Conservation (phyloP, 495 filamentous ascomycete species). For the Penicillium flavigenum region DNA sequence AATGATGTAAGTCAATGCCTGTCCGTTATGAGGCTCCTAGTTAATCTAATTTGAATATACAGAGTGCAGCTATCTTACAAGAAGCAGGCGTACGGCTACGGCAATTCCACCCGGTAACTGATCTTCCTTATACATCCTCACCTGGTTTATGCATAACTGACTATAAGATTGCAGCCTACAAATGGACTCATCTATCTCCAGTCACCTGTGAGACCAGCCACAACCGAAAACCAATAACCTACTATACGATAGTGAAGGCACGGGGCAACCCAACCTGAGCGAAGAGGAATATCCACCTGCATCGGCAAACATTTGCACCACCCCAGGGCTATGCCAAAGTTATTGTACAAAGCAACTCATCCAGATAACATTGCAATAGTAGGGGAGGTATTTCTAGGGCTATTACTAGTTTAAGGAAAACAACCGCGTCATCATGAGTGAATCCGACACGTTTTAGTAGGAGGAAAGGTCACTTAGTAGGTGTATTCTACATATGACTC, state of each 20-base stretch:
- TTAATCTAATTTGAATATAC: slow-evolving; percentile 13
- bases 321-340: neutral
- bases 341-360: neutral
- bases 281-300: neutral
- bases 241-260: neutral
- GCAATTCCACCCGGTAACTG: slow-evolving; percentile 81
- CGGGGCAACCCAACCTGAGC: neutral
- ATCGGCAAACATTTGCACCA: neutral
- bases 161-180: slow-evolving; percentile 37
- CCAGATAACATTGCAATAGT: neutral
- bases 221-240: neutral
- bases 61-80: slow-evolving; percentile 75
- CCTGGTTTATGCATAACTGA: slow-evolving; percentile 4
- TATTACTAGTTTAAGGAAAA: too few species aligned
- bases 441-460: too few species aligned
- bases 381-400: neutral
- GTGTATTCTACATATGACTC: neutral
- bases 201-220: slow-evolving; percentile 5
- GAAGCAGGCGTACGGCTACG: slow-evolving; percentile 74
- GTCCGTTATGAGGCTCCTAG: neutral
- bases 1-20: slow-evolving; percentile 43
- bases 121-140: slow-evolving; percentile 22
- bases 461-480: too few species aligned
- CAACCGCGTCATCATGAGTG: too few species aligned
- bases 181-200: slow-evolving; percentile 52